Base-by-base conservation (phyloP, 1,139 yeast species). In the Blastobotrys proliferans region DNA sequence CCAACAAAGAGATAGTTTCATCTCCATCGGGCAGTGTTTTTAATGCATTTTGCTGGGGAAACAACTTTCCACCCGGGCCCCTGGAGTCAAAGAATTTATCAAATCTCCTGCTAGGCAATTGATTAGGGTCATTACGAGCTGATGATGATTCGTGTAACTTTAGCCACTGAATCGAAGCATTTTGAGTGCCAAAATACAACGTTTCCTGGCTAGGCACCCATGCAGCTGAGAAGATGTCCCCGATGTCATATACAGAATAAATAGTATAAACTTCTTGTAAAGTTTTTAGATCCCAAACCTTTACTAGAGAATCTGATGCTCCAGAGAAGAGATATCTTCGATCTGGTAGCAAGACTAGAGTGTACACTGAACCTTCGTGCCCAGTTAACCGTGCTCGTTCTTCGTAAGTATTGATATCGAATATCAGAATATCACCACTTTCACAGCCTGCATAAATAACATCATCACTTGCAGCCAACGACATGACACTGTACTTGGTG, bases 381-480 rank as follows among this genome's bases (percentile, higher is more conserved):
- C 83, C 86, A 10, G 63, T 63, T 10, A 76, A 57, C 1, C 56
- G 50, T 26, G 69, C 69, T 31, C 65, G 67, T 41, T 69, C 70
- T 47, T 79, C 78, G 59, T 76, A 90, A 1, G 83, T 78, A n/a
- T 64, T 64, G 48, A 84, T 67, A 55, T 86, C 90, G 56, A 75
- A 81, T 1, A 86, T 80, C 19, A 86, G 64, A 39, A 92, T 83
- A 54, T 77, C 77, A n/a, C 94, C 85, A 55, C 83, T 85, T 55
- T 90, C 95, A 1, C 97, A 86, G n/a, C 98, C 98, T 46, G 95
- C 94, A 60, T 84, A 84, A 14, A 92, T 57, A 33, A 81, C 66
- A 33, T 75, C 70, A 45, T 74, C 73, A 24, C 83, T 79, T 6
- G 84, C 75, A 5, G 83, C 79, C 21, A 86, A 77, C 39, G 95